Evolutionary conservation across 495 filamentous ascomycete genomes (phyloP).

Genomic region (Bathelium albidoporum): DNA sequence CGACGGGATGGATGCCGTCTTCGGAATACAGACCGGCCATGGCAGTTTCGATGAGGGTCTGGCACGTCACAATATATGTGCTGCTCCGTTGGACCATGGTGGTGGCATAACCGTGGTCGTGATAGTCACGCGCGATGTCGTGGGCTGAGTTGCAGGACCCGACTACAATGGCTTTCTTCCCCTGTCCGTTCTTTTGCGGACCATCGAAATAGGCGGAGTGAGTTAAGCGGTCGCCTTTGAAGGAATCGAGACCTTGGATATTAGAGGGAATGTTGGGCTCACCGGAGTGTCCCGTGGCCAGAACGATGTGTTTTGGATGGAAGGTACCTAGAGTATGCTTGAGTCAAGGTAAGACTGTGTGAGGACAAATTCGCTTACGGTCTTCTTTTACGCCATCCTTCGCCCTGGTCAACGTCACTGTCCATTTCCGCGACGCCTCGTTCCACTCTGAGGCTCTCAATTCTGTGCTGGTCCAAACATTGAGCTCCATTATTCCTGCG

Average conservation of each 20-base stretch:
- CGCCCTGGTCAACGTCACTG: slow-evolving; percentile 42
- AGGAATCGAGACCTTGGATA: slow-evolving; percentile 52
- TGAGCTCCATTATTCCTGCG: slow-evolving; percentile 61
- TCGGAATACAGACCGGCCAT: slow-evolving; percentile 56
- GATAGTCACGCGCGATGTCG: slow-evolving; percentile 76
- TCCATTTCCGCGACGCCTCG: slow-evolving; percentile 48
- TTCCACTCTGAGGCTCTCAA: slow-evolving; percentile 45
- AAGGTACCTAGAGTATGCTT: slow-evolving; percentile 38
- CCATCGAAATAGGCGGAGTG: slow-evolving; percentile 57
- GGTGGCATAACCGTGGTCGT: slow-evolving; percentile 73
- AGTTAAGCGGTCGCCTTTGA: slow-evolving; percentile 50
- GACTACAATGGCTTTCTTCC: slow-evolving; percentile 63
- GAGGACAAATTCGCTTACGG: background rate
- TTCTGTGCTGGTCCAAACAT: slow-evolving; percentile 57
- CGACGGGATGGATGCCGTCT: slow-evolving; percentile 41
- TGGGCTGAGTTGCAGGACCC: slow-evolving; percentile 74
- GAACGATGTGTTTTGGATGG: slow-evolving; percentile 55
- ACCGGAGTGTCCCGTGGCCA: slow-evolving; percentile 64
- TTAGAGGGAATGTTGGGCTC: slow-evolving; percentile 49
- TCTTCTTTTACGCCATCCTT: slow-evolving; percentile 34
- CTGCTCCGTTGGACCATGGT: slow-evolving; percentile 72
- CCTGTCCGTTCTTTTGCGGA: slow-evolving; percentile 41
- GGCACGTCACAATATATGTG: slow-evolving; percentile 56
- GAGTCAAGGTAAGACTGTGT: background rate
- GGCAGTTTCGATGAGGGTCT: slow-evolving; percentile 42